These are phyloP conservation scores for Arthrobotrys sphaeroides DNA, from an alignment of 2,329 filamentous ascomycete species.

Conservation along the genomic window DNA sequence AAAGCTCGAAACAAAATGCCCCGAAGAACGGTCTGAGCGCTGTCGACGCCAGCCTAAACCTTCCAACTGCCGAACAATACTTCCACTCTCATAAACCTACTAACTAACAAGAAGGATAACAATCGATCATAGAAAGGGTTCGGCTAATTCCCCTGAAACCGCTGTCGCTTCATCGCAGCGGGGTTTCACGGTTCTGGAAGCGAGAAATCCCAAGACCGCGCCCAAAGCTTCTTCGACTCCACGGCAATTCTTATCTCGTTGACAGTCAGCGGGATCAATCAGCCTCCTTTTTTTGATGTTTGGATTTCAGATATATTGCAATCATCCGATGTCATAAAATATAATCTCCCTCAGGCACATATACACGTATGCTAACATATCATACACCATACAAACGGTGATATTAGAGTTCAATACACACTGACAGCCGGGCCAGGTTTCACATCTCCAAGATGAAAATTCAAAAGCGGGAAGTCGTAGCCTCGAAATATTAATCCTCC, in stretches of 20 bases:
- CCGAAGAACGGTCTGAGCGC: neutral
- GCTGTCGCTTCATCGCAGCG: constrained; percentile 40
- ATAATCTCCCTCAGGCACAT: too few relatives aligned
- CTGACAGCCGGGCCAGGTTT: neutral
- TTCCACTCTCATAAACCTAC: neutral
- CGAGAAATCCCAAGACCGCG: constrained; percentile 11
- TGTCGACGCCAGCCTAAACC: neutral
- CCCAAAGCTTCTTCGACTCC: too few relatives aligned
- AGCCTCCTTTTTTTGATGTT: constrained; percentile 18
- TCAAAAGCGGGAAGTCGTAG: neutral
- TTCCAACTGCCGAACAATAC: constrained; percentile 17
- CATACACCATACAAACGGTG: too few relatives aligned
- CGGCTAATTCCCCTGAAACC: constrained; percentile 53
- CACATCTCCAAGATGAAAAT: neutral
- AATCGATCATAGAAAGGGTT: too few relatives aligned
- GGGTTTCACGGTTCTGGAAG: constrained; percentile 30
- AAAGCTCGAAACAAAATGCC: neutral
- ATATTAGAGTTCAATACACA: too few relatives aligned
- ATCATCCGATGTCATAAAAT: constrained; percentile 17
- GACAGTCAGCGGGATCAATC: neutral
- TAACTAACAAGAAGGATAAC: neutral
- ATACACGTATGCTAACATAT: too few relatives aligned
- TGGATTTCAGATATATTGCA: constrained; percentile 19
- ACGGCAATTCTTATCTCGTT: constrained; percentile 16
- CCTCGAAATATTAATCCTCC: neutral